Base-by-base conservation (phyloP, 129 eudicot species). In the Chrysanthemum makinoi region DNA sequence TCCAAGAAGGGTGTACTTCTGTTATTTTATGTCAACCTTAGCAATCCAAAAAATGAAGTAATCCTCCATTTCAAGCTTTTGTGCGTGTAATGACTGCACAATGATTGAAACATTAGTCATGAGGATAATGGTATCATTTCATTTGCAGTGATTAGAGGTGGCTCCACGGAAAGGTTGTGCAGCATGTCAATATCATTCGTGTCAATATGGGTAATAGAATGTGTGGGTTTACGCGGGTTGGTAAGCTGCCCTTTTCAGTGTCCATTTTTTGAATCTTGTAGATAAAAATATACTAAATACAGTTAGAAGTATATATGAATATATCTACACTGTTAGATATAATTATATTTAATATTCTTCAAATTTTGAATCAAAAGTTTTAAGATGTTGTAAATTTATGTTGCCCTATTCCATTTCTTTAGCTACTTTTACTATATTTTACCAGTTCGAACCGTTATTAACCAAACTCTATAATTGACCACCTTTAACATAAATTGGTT, bases 61-160 rank as follows among this genome's bases (percentile, higher is more conserved):
- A 77, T 85, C 89, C 47, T 87, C 82, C 51, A 84, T 87, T 72
- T 85, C 85, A 43, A 87, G 89, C 65, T 64, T 79, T 62, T 78
- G 85, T 6, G 84, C 89, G 53, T 87, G 72, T 55, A 75, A 75
- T 44, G 89, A 71, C 95, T 84, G 87, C 82, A 67, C 64, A 30
- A 58, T 58, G 54, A 68, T 76, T n/a, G 11, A 8, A 43, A 48
- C 55, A 9, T 76, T 58, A 30, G 35, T 30, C 35, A 30, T 30
- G 4, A 68, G 44, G 10, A 69, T 13, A 15, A 43, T n/a, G 14
- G 62, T 48, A 30, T 30, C 35, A 30, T 30, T 30, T 30, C 35
- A 5, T 30, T 30, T 30, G 35, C 35, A 30, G 5, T 30, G 35
- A 30, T 30, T 30, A 30, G 35, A 1, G 6, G 72, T 59, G 64